Evolutionary conservation across 2,329 filamentous ascomycete species (phyloP), one percentile per base, ranked within the genome.

Genomic region (Pyrenochaeta sp.): DNA sequence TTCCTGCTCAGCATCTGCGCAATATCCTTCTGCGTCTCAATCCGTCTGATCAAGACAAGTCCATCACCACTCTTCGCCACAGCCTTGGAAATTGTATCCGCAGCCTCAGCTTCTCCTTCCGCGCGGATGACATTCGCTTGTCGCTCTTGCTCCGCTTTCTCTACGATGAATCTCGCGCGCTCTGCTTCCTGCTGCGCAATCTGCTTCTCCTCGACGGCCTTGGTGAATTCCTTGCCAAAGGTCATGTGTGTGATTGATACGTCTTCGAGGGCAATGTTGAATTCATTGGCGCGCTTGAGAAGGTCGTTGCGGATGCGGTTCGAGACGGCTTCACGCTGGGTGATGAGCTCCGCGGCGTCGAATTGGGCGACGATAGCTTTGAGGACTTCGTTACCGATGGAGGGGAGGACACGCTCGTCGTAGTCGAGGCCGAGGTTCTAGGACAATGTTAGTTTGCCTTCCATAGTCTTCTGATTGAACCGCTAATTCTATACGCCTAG

Each of bases 171-270:
- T 67, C 95, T 88, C 48, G 95, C 95, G 66, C 95, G 88, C 86
- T 99, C 95, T 64, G 95, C 95, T 77, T 99, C 95, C 82, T 99
- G 95, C 83, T 99, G 95, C 54, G 95, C 95, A 79, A 99, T 99
- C 85, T 99, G 95, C 89, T 99, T 99, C 88, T 99, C 95, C 84
- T 99, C 95, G 73, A 99, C 95, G 66, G 95, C 95, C 80, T 92
- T 91, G 61, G 95, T 99, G 85, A 99, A 99, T 82, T 99, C 95
- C 80, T 94, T 94, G 71, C 95, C 95, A 78, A 99, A 99, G 52
- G 95, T 99, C 95, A 99, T 99, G 86, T 99, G 95, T 61, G 95
- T 99, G 81, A 99, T 99, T 76, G 92, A 96, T 59, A 99, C 95
- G 76, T 99, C 95, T 82, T 99, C 95, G 52, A 99, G 91, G 28